A percentile compares a stretch with the other conserved stretches of the same genome.
Evolutionary conservation across 1,284 basidiomycete species (phyloP).

Genomic region (Puccinia polysora): DNA sequence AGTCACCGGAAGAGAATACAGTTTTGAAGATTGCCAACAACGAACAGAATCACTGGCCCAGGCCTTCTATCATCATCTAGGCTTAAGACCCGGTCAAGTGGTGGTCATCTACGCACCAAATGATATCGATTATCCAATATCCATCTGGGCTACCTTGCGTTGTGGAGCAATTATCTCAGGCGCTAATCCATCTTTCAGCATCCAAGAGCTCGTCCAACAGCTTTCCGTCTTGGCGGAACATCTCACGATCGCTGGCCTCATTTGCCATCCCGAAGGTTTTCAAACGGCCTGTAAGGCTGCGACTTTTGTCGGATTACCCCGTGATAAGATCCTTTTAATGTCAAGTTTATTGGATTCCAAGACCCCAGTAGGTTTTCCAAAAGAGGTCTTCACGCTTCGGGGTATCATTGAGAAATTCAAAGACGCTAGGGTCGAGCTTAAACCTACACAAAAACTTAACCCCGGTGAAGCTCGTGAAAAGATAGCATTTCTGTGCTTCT

Average conservation of each 20-base stretch:
- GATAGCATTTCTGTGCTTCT: slow-evolving; percentile 70
- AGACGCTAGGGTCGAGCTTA: slow-evolving; percentile 58
- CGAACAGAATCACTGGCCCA: not conserved
- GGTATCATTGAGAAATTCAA: slow-evolving; percentile 55
- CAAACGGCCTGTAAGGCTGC: slow-evolving; percentile 59
- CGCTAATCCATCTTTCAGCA: slow-evolving; percentile 67
- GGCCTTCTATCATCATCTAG: slow-evolving; percentile 1
- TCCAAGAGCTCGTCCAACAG: slow-evolving; percentile 60
- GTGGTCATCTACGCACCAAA: slow-evolving; percentile 14
- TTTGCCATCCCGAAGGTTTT: slow-evolving; percentile 61
- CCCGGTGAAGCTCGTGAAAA: slow-evolving; percentile 65
- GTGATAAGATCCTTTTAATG: slow-evolving; percentile 61
- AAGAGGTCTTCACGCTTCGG: slow-evolving; percentile 56
- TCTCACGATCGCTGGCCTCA: slow-evolving; percentile 60
- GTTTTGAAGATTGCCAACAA: not conserved
- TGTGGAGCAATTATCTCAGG: slow-evolving; percentile 68
- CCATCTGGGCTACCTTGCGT: slow-evolving; percentile 69
- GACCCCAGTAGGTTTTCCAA: slow-evolving; percentile 44
- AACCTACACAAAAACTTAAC: slow-evolving; percentile 58
- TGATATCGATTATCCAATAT: slow-evolving; percentile 62
- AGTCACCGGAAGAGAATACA: not conserved
- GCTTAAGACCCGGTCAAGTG: slow-evolving; percentile 2
- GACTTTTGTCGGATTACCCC: slow-evolving; percentile 58
- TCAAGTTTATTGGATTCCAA: slow-evolving; percentile 49
- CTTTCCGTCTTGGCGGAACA: slow-evolving; percentile 51